These are phyloP conservation scores for Taphrina communis DNA, from an alignment of 1,139 yeast species.

Conservation along the genomic window DNA sequence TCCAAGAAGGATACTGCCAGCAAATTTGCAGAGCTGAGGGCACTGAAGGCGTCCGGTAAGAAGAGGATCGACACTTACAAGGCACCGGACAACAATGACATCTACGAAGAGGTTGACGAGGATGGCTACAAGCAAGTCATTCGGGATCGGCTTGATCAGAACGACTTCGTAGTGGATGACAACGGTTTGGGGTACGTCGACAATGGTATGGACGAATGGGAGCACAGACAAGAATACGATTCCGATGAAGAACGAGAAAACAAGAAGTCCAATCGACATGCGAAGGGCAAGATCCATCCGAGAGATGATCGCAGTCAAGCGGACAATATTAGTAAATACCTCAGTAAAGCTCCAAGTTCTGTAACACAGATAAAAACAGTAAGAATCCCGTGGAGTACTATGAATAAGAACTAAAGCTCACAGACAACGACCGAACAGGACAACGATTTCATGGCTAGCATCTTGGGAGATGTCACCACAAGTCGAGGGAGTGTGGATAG, in stretches of 20 bases:
- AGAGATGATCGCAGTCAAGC: constrained; percentile 36
- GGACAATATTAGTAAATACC: constrained; percentile 34
- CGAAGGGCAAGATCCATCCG: constrained; percentile 46
- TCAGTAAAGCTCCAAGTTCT: constrained; percentile 34
- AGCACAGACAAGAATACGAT: constrained; percentile 58
- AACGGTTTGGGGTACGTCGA: constrained; percentile 90
- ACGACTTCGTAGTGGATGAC: constrained; percentile 93
- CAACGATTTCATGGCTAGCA: constrained; percentile 49
- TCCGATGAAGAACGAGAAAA: constrained; percentile 64
- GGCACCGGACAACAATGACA: constrained; percentile 55
- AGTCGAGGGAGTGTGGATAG: constrained; percentile 1
- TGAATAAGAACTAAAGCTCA: constrained; percentile 42
- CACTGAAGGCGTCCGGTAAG: constrained; percentile 46
- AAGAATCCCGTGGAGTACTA: constrained; percentile 45
- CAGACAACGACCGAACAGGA: constrained; percentile 46
- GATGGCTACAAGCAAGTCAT: constrained; percentile 75
- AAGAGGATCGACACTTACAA: constrained; percentile 48
- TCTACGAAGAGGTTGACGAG: constrained; percentile 89
- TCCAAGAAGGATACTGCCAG: constrained; percentile 33
- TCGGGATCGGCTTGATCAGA: constrained; percentile 79
- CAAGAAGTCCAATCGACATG: constrained; percentile 51
- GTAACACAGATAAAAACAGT: constrained; percentile 37
- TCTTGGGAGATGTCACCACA: constrained; percentile 48
- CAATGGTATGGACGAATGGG: constrained; percentile 91
- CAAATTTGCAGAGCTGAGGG: constrained; percentile 45